Percentiles rank a stretch among this genome's conserved stretches.
Conservation (phyloP, 2,329 filamentous ascomycete genomes). For the Geosmithia morbida region DNA sequence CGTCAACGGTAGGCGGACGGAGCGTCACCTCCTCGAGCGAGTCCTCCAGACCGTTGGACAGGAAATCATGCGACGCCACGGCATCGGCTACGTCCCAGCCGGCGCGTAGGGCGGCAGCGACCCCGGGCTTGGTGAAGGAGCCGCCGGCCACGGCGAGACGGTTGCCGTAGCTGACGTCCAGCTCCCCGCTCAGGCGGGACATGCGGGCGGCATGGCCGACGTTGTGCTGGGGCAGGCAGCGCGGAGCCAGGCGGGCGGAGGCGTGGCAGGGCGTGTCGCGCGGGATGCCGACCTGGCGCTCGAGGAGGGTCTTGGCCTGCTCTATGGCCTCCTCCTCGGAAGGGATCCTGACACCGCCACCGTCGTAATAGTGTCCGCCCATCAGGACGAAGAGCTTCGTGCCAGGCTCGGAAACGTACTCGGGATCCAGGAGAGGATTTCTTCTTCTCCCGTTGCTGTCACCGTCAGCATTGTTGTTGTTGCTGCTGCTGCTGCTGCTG, state of each 20-base stretch:
- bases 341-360: constrained; percentile 29
- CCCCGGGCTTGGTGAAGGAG: constrained; percentile 37
- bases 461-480: constrained; percentile 27
- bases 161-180: constrained; percentile 42
- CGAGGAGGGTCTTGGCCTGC: constrained; percentile 57
- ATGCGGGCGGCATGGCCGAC: constrained; percentile 62
- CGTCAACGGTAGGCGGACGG: background rate
- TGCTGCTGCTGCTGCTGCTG: constrained; percentile 21
- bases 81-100: constrained; percentile 26
- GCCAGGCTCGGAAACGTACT: constrained; percentile 34
- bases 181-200: constrained; percentile 35
- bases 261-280: constrained; percentile 42
- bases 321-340: constrained; percentile 47
- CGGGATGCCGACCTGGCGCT: constrained; percentile 60
- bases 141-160: constrained; percentile 48
- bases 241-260: constrained; percentile 39
- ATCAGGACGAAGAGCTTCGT: constrained; percentile 92
- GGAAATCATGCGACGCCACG: constrained; percentile 11
- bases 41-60: constrained; percentile 15
- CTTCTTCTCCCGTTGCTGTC: constrained; percentile 27
- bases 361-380: constrained; percentile 77
- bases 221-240: constrained; percentile 84
- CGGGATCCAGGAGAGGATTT: constrained; percentile 8
- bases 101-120: constrained; percentile 35
- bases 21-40: constrained; percentile 6